Conservation (phyloP, 139 green algal genomes). For the Closterium sp. region DNA sequence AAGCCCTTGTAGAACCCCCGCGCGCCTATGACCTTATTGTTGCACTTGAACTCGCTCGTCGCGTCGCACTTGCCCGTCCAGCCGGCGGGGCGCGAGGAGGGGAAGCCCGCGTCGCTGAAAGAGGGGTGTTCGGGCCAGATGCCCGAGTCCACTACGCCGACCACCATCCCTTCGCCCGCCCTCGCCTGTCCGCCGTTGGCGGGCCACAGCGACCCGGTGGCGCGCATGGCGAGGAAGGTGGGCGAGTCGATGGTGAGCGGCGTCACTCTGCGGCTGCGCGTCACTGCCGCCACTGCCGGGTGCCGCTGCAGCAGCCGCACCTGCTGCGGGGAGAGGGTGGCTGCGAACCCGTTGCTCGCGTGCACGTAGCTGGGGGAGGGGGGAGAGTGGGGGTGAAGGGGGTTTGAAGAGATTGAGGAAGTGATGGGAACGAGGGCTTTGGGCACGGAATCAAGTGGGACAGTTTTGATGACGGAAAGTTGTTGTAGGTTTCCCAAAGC, state of each 20-base stretch:
- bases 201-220: too few relatives aligned
- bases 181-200: not conserved
- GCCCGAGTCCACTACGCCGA: too few relatives aligned
- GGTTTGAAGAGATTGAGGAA: too few relatives aligned
- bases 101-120: not conserved
- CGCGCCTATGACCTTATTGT: not conserved
- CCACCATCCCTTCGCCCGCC: too few relatives aligned
- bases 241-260: not conserved
- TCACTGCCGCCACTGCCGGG: too few relatives aligned
- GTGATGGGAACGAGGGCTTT: too few relatives aligned
- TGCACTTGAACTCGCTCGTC: too few relatives aligned
- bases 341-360: constrained; percentile 16
- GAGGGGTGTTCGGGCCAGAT: too few relatives aligned
- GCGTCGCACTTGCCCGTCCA: constrained; percentile 6
- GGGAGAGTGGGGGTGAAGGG: too few relatives aligned
- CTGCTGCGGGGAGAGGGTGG: constrained; percentile 14
- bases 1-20: constrained; percentile 6
- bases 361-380: constrained; percentile 9
- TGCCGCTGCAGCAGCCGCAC: not conserved
- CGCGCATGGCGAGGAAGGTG: not conserved
- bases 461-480: too few relatives aligned
- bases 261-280: not conserved
- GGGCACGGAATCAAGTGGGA: too few relatives aligned
- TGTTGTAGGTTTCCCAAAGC: too few relatives aligned
- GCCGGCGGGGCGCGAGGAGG: not conserved